Evolutionary conservation across 1,139 yeast species (phyloP), one percentile per base, ranked within the genome.

Genomic region (Taphrina communis): DNA sequence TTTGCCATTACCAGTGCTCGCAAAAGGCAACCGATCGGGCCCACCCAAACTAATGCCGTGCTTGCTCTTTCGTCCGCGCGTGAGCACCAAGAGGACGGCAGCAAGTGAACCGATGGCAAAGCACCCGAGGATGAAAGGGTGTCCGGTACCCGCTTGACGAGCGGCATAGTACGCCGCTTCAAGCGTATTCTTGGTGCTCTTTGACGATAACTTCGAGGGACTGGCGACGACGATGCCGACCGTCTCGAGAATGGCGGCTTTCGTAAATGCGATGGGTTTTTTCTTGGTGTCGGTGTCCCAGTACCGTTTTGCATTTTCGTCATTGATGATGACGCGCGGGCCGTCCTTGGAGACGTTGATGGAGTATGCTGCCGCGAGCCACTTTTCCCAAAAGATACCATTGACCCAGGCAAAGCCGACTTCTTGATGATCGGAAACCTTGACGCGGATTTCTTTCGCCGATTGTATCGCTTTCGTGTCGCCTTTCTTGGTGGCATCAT

Each of bases 321-420:
- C 76, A 62, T 76, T 75, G 60, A 78, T 75, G 59, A 78, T 72
- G 19, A 78, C 75, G 6, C 76, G 72, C n/a, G 75, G 74, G 1
- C 72, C 73, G 8, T 66, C 42, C 41, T 65, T 66, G 36, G 71
- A 61, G 21, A 73, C 74, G 52, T 73, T 72, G 41, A 74, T 50
- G 25, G 78, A 78, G 62, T 75, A 78, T n/a, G 78, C 75, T 51
- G 72, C 73, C 60, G 74, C 72, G 65, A 78, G 72, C 80, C 80
- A 78, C 14, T 78, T 73, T 65, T 76, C 77, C 80, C 80, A 78
- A 67, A 77, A 77, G 17, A 75, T 72, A 8, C 78, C 78, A 69
- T 79, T 79, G 60, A 79, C 77, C 80, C 80, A 79, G 3, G 79
- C 80, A 69, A 78, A 78, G 21, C 79, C 79, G 8, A 78, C 77